Base-by-base conservation (phyloP, 2,329 filamentous ascomycete species). In the Monosporascus cannonballus region DNA sequence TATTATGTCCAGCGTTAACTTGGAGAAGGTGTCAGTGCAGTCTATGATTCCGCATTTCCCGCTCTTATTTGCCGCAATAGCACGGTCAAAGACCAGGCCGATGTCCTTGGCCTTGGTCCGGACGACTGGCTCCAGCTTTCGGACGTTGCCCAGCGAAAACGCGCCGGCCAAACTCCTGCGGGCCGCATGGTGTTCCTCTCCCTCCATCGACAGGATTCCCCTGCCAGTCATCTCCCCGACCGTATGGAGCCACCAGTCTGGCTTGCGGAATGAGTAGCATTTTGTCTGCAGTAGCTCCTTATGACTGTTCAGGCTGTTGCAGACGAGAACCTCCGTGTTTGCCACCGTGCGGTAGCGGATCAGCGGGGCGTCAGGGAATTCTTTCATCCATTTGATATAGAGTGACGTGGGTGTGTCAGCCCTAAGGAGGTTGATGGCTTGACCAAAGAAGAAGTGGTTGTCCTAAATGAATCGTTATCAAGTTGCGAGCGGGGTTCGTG, bases 231-330 rank as follows among this genome's bases (percentile, higher is more conserved):
- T 51, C 17, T 50, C 49, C 14, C 50, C 54, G 44, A 56, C 50
- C 51, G 52, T 51, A 20, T 48, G 50, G 24, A 44, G 38, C 54
- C 51, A 54, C 48, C 54, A 49, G 17, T 54, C 44, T 25, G 54
- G 54, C 24, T 54, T 56, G 36, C 50, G 51, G 38, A 56, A 56
- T n/a, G 51, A 49, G 44, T 67, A 67, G 49, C 61, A 64, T 25
- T 66, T 58, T 14, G 61, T 62, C 44, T 64, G 61, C 24, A 69
- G 51, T 6, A 71, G 59, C 47, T 66, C 64, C 47, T 57, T 59
- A 42, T 59, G 54, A 2, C 65, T 58, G n/a, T 56, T 56, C 2
- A 64, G 54, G 34, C 54, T 62, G 34, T 59, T 65, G 38, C 62
- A 56, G 3, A 69, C 51, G 14, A 69, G 48, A 1, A 61, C 55